Evolutionary conservation across 495 filamentous ascomycete species (phyloP).

Genomic region (Sabuloglossum arenarium): DNA sequence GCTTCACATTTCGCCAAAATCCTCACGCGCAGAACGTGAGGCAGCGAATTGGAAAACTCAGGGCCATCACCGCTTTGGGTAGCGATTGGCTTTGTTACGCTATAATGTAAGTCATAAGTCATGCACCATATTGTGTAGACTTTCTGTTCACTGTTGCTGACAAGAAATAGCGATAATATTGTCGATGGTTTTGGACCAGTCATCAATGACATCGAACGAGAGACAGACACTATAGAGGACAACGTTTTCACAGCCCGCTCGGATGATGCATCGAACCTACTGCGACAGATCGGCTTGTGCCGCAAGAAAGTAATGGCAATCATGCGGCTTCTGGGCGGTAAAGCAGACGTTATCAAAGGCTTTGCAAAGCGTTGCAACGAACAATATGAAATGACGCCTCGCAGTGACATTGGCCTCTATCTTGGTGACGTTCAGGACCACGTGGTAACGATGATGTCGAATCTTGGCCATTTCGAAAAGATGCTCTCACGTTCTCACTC

Average conservation of each 20-base stretch:
- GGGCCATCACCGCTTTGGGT: constrained; percentile 80
- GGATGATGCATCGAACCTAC: constrained; percentile 67
- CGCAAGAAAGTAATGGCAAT: constrained; percentile 89
- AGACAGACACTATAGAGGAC: constrained; percentile 88
- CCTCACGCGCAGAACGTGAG: constrained; percentile 73
- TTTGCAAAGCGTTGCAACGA: constrained; percentile 98
- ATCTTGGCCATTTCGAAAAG: constrained; percentile 88
- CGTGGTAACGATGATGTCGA: constrained; percentile 97
- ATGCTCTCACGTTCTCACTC: constrained; percentile 88
- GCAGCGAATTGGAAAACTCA: constrained; percentile 74
- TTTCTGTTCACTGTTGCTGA: constrained; percentile 1
- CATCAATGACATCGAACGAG: constrained; percentile 63
- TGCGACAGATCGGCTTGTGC: constrained; percentile 71
- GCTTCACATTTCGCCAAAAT: constrained; percentile 75
- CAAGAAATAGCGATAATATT: constrained; percentile 56
- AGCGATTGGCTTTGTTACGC: constrained; percentile 99
- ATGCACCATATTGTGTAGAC: neutral
- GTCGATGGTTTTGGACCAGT: constrained; percentile 87
- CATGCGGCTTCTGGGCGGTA: constrained; percentile 82
- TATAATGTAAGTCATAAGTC: constrained; percentile 64
- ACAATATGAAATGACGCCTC: constrained; percentile 80
- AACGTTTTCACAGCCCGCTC: constrained; percentile 76
- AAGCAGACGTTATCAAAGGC: constrained; percentile 89
- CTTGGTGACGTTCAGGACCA: constrained; percentile 96
- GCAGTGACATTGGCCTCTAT: constrained; percentile 90